Conservation (phyloP, 192 early-diverging fungal species). For the Mortierella alpina region DNA sequence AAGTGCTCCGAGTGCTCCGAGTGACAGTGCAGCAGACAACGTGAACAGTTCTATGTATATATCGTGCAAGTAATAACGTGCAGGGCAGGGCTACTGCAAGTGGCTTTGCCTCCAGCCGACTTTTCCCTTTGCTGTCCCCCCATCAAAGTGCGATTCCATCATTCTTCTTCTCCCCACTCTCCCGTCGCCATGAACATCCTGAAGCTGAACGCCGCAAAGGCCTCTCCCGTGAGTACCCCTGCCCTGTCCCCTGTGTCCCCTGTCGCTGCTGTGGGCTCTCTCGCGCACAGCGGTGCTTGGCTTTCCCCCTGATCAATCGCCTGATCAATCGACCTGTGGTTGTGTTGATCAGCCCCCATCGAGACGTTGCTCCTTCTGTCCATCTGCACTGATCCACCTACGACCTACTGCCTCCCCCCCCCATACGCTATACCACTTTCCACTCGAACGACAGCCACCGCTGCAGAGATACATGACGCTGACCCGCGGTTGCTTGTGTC, state of each 20-base stretch:
- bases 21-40: too few relatives aligned
- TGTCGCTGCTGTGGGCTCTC: neutral
- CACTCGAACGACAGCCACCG: neutral
- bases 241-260: neutral
- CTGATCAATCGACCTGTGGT: neutral
- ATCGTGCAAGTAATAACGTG: too few relatives aligned
- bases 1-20: too few relatives aligned
- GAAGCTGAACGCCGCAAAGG: slow-evolving; percentile 55
- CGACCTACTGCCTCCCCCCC: neutral
- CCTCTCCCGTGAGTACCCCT: slow-evolving; percentile 35
- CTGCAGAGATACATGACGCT: neutral
- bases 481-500: neutral
- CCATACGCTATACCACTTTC: neutral
- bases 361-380: too few relatives aligned
- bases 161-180: slow-evolving; percentile 6
- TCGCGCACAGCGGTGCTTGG: neutral
- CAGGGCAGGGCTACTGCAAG: too few relatives aligned
- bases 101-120: too few relatives aligned
- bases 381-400: too few relatives aligned
- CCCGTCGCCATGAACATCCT: slow-evolving; percentile 45
- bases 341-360: too few relatives aligned
- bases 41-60: too few relatives aligned
- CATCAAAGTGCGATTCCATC: slow-evolving; percentile 3
- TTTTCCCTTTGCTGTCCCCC: neutral
- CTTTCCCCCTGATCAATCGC: too few relatives aligned